Conservation (phyloP, 208 protist species). For the Crithidia brevicula region DNA sequence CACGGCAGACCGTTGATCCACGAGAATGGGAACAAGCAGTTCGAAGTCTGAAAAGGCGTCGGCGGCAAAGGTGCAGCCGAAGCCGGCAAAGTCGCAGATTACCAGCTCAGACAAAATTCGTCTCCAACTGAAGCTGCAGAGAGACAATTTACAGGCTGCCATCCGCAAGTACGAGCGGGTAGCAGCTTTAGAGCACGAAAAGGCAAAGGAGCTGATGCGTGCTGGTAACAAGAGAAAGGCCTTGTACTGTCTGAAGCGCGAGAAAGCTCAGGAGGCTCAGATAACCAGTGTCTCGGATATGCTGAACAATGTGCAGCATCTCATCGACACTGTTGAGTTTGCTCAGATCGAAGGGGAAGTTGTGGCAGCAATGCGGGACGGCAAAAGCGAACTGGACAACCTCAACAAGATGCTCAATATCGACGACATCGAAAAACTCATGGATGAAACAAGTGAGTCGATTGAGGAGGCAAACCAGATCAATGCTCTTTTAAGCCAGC, state of each 20-base stretch:
- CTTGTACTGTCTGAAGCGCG: slow-evolving; percentile 82
- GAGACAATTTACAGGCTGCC: slow-evolving; percentile 72
- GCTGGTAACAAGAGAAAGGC: slow-evolving; percentile 75
- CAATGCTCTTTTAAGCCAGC: slow-evolving; percentile 62
- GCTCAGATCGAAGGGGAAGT: slow-evolving; percentile 78
- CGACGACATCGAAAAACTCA: slow-evolving; percentile 81
- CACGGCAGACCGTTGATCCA: not conserved
- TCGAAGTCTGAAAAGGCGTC: slow-evolving; percentile 20
- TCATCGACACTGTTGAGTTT: slow-evolving; percentile 85
- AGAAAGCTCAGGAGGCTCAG: slow-evolving; percentile 62
- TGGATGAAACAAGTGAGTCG: slow-evolving; percentile 76
- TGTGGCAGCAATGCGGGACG: slow-evolving; percentile 61
- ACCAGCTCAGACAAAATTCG: slow-evolving; percentile 69
- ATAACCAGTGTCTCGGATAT: slow-evolving; percentile 67
- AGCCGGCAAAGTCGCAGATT: slow-evolving; percentile 38
- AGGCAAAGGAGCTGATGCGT: slow-evolving; percentile 67
- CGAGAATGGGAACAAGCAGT: slow-evolving; percentile 15
- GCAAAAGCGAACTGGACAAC: slow-evolving; percentile 72
- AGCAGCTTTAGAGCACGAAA: slow-evolving; percentile 51
- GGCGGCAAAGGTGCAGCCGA: slow-evolving; percentile 1
- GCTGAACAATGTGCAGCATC: slow-evolving; percentile 78
- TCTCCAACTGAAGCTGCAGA: slow-evolving; percentile 85
- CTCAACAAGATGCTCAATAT: slow-evolving; percentile 88
- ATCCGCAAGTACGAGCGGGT: slow-evolving; percentile 74
- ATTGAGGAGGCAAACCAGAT: slow-evolving; percentile 76